phyloP scores from a whole-genome alignment of 208 protist species.

The Leishmania mexicana region DNA sequence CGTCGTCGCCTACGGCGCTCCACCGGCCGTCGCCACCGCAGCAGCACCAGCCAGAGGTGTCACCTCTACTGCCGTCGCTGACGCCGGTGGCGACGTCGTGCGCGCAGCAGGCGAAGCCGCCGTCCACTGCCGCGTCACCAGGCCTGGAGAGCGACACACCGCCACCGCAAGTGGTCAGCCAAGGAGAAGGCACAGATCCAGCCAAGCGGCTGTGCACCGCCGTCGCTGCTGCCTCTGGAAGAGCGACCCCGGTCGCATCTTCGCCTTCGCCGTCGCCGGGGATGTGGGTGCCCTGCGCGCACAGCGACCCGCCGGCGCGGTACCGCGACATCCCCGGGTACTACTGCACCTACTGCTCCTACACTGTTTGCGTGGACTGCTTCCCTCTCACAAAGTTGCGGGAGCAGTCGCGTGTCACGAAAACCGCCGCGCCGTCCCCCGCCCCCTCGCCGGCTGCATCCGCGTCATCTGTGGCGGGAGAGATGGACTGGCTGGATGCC shows the following conservation, averaged over 20 bases:
- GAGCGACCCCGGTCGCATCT: neutral
- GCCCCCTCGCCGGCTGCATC: neutral
- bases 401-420: neutral
- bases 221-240: neutral
- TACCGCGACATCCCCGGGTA: conserved; percentile 69
- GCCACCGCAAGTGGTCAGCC: neutral
- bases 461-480: neutral
- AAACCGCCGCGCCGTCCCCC: neutral
- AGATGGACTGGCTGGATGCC: conserved; percentile 28
- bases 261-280: conserved; percentile 3
- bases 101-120: neutral
- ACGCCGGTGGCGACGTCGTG: neutral
- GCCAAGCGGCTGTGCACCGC: neutral
- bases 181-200: neutral
- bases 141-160: neutral
- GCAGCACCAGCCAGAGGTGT: neutral
- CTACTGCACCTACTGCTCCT: conserved; percentile 86
- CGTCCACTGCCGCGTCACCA: too few relatives aligned
- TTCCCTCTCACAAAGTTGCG: conserved; percentile 22
- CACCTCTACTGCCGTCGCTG: neutral
- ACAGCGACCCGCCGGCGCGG: conserved; percentile 47
- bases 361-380: conserved; percentile 72
- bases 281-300: conserved; percentile 45
- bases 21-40: neutral
- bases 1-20: neutral